Percentiles rank a stretch among this genome's conserved stretches.
These are phyloP conservation scores for Paramyrothecium sp. DNA, from an alignment of 2,329 filamentous ascomycete genomes.

Conservation along the genomic window DNA sequence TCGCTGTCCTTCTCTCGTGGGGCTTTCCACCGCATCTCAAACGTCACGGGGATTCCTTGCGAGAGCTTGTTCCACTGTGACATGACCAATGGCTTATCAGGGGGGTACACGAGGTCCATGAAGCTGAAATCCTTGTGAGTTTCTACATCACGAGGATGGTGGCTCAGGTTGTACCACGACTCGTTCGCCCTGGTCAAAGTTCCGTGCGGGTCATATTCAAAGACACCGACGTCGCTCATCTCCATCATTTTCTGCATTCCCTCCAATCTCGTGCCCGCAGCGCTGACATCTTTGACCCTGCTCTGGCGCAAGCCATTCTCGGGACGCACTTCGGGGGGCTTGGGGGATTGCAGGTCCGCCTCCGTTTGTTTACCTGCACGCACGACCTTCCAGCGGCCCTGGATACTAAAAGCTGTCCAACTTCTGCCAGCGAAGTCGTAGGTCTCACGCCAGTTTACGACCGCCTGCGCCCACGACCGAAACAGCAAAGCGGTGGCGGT, in stretches of 20 bases:
- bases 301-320: neutral
- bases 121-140: neutral
- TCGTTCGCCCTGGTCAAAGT: neutral
- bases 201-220: neutral
- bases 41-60: neutral
- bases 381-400: neutral
- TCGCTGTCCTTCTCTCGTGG: neutral
- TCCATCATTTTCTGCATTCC: neutral
- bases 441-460: neutral
- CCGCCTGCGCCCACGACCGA: neutral
- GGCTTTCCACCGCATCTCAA: constrained; percentile 1
- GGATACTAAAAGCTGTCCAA: neutral
- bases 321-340: too few species aligned
- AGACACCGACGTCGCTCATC: neutral
- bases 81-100: neutral
- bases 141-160: neutral
- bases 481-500: neutral
- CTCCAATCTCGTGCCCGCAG: neutral
- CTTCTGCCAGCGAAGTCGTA: neutral
- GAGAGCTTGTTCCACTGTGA: neutral
- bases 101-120: neutral
- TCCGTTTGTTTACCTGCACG: neutral
- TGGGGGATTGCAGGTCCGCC: too few species aligned
- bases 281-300: neutral
- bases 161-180: neutral